Conservation (phyloP, 257 asterid genomes). For the Lycium ferocissimum region DNA sequence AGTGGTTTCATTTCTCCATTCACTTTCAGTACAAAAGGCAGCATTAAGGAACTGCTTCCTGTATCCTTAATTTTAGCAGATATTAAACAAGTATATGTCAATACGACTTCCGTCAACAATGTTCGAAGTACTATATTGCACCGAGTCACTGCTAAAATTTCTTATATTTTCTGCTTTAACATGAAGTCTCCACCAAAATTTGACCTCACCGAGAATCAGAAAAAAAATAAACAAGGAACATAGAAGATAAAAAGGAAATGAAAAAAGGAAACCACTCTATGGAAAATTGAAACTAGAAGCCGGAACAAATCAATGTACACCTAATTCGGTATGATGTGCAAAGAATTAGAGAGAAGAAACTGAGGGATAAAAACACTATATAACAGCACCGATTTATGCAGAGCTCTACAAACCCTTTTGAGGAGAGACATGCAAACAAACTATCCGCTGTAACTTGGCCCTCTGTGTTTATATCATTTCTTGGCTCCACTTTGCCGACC, state of each 20-base stretch:
- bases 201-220: neutral
- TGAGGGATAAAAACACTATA: too few species aligned
- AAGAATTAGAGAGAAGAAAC: too few species aligned
- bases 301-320: neutral
- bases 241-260: neutral
- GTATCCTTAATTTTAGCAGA: too few species aligned
- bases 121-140: neutral
- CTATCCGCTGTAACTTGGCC: neutral
- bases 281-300: neutral
- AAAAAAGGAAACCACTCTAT: neutral
- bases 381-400: too few species aligned
- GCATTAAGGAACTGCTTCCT: too few species aligned
- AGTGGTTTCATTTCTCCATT: neutral
- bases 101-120: too few species aligned
- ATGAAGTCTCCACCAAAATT: neutral
- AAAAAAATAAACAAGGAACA: neutral
- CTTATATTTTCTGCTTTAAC: neutral
- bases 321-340: too few species aligned
- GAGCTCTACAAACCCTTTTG: too few species aligned
- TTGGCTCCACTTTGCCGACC: constrained; percentile 4
- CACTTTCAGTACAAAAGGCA: neutral
- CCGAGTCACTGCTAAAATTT: neutral
- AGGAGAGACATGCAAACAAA: too few species aligned
- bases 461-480: neutral
- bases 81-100: too few species aligned